Base-by-base conservation (phyloP, 805 yeast species). In the Cyberlindnera samutprakarnensis region DNA sequence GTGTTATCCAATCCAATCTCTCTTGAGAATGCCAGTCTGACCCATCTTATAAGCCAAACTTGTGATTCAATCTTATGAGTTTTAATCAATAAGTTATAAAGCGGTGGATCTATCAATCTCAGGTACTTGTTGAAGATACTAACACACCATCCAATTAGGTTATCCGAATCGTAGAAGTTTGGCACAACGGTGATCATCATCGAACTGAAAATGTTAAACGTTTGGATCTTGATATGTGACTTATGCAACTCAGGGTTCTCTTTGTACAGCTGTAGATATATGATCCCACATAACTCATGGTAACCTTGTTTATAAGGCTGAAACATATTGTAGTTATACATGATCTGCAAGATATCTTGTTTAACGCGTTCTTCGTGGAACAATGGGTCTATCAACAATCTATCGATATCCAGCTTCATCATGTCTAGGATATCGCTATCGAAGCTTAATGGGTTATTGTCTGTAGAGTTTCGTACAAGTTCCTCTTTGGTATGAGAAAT, bases 31-130 rank as follows among this genome's bases (percentile, higher is more conserved):
- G 70, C 33, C 11, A 70, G 47, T 14, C 76, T 48, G 4, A 66
- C 59, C 56, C 66, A 70, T 31, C 77, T 46, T 11, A 70, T 70
- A 18, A 68, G 49, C 77, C 77, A 70, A 22, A 70, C 54, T 41
- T 66, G 74, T 6, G 68, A 56, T 37, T 70, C 77, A 6, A 70
- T 49, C 36, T 51, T 57, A 23, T 69, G 54, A 39, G 62, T 65
- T 30, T 61, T 63, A 12, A 61, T 49, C 24, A 70, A 46, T 36
- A 59, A 59, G 40, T 68, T 66, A 39, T 68, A 70, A 13, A 70
- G 55, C 13, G 64, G 53, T 30, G 62, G 68, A 43, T 70, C 77
- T 6, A 68, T 61, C 33, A 68, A 57, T 59, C 61, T 56, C 19
- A 70, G 46, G 24, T 57, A 49, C 22, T 51, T 51, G 41, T 70